Conservation (phyloP, 169 alveolate genomes). For the Cytauxzoon felis region DNA sequence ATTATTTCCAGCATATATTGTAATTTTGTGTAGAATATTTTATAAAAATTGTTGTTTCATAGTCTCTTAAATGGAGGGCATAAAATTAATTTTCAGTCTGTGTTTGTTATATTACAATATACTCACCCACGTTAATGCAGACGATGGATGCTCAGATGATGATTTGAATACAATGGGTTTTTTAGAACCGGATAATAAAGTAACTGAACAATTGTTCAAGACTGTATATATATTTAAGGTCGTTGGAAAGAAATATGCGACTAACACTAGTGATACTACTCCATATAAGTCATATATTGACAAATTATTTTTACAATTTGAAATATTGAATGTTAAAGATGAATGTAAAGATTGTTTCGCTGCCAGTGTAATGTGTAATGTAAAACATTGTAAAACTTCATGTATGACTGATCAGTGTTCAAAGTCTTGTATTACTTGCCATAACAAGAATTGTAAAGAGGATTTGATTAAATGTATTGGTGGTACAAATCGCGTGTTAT, state of each 20-base stretch:
- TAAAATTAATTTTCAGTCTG: not conserved
- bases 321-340: not conserved
- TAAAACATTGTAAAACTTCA: constrained; percentile 24
- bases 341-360: constrained; percentile 41
- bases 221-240: constrained; percentile 1
- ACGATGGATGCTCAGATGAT: constrained; percentile 21
- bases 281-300: not conserved
- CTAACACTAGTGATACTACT: not conserved
- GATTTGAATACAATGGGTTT: constrained; percentile 35
- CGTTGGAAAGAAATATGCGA: not conserved
- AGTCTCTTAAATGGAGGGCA: not conserved
- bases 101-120: not conserved
- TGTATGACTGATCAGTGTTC: constrained; percentile 23
- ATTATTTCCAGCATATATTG: too few relatives aligned
- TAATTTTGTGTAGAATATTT: too few relatives aligned
- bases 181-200: not conserved
- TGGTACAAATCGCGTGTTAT: not conserved
- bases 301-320: not conserved
- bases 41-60: not conserved
- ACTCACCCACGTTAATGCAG: constrained; percentile 5
- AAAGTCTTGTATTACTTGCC: constrained; percentile 17
- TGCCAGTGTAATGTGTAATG: constrained; percentile 9
- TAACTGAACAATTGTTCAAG: not conserved
- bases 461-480: constrained; percentile 37
- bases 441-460: constrained; percentile 16